Evolutionary conservation across 495 filamentous ascomycete species (phyloP).

Genomic region (Tricharina praecox): DNA sequence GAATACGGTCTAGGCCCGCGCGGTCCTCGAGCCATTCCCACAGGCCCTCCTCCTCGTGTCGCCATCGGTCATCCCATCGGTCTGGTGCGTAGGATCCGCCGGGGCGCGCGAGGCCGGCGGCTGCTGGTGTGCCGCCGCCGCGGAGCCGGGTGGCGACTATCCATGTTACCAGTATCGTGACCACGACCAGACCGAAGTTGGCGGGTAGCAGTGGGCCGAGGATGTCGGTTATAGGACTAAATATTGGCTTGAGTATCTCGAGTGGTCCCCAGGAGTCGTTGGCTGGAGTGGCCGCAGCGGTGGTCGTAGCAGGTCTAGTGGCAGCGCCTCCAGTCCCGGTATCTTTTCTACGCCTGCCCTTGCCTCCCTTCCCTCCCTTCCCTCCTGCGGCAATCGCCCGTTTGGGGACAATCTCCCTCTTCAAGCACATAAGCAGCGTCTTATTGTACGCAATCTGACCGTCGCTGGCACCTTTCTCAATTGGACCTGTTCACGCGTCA

Average conservation of each 20-base stretch:
- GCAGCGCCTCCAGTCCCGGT: constrained; percentile 29
- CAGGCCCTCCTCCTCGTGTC: constrained; percentile 69
- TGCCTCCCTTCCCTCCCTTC: constrained; percentile 20
- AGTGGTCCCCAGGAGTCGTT: constrained; percentile 57
- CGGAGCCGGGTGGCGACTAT: constrained; percentile 26
- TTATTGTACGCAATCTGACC: constrained; percentile 57
- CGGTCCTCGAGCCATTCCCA: constrained; percentile 96
- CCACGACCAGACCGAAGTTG: constrained; percentile 43
- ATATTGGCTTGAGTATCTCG: constrained; percentile 52
- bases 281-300: constrained; percentile 28
- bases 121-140: constrained; percentile 23
- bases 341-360: constrained; percentile 44
- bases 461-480: constrained; percentile 7
- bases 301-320: constrained; percentile 26
- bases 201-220: constrained; percentile 52
- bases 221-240: constrained; percentile 56
- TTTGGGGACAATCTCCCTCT: constrained; percentile 46
- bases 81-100: constrained; percentile 38
- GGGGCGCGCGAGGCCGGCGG: constrained; percentile 19
- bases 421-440: constrained; percentile 57
- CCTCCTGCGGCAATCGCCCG: constrained; percentile 30
- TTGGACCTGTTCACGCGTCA: constrained; percentile 4
- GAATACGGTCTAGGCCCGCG: constrained; percentile 54
- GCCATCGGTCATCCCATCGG: constrained; percentile 91
- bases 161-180: constrained; percentile 39